Conservation (phyloP, 2,329 filamentous ascomycete genomes). For the Herpotrichia juniperi region DNA sequence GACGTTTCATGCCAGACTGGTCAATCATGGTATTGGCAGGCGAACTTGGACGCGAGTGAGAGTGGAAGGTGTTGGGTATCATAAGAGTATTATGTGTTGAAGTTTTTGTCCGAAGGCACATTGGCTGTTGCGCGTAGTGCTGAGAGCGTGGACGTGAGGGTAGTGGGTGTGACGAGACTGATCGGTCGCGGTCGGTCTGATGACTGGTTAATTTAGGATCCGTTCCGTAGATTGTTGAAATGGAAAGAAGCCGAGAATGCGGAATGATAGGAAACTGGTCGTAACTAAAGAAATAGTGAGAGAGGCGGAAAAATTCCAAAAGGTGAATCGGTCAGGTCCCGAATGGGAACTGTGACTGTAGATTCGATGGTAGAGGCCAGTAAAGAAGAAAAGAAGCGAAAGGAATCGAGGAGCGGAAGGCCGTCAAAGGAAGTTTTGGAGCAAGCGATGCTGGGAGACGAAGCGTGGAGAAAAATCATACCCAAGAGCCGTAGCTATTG, state of each 20-base stretch:
- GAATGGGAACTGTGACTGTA: neutral
- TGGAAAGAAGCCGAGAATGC: neutral
- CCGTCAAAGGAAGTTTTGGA: conserved; percentile 1
- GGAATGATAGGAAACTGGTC: neutral
- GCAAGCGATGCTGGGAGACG: conserved; percentile 1
- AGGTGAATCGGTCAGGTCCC: neutral
- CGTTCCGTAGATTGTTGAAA: neutral
- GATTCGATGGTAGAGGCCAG: neutral
- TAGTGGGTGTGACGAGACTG: neutral
- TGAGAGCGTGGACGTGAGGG: conserved; percentile 3
- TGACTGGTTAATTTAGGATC: conserved; percentile 10
- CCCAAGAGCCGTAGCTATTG: conserved; percentile 20
- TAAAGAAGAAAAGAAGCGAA: neutral
- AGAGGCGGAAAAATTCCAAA: neutral
- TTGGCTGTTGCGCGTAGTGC: conserved; percentile 8
- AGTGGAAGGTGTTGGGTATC: neutral
- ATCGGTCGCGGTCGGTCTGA: conserved; percentile 1
- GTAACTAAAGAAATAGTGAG: neutral
- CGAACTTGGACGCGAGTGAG: neutral
- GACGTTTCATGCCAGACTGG: neutral
- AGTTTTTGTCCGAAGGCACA: neutral
- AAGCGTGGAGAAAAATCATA: conserved; percentile 16
- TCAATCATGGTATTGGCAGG: neutral
- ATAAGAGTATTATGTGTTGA: neutral
- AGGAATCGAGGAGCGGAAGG: conserved; percentile 3